Evolutionary conservation across 192 early-diverging fungal genomes (phyloP).

Genomic region (Mortierella alpina): DNA sequence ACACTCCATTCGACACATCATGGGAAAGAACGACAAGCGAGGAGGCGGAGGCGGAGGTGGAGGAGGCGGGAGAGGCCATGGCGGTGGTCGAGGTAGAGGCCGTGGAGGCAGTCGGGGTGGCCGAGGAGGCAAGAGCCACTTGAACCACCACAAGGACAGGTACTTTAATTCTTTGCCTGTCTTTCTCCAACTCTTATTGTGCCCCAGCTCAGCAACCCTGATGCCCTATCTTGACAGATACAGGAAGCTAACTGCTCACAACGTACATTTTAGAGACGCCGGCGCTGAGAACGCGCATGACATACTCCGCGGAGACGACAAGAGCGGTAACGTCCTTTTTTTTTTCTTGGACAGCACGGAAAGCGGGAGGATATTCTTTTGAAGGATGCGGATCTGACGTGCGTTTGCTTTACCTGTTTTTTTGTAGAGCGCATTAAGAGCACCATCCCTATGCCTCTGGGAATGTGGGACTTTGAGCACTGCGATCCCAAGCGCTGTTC

Average conservation of each 20-base stretch:
- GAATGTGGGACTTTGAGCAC: slow-evolving; percentile 97
- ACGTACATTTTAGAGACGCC: slow-evolving; percentile 20
- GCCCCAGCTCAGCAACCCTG: no score
- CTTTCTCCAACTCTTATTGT: no score
- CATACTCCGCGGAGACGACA: slow-evolving; percentile 28
- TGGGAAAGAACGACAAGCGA: slow-evolving; percentile 52
- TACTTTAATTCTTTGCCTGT: no score
- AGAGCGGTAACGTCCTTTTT: slow-evolving; percentile 4
- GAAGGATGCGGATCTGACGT: no score
- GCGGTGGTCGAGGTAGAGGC: slow-evolving; percentile 42
- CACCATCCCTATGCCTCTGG: slow-evolving; percentile 74
- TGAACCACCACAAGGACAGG: slow-evolving; percentile 48
- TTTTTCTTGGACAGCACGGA: background rate
- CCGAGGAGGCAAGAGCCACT: slow-evolving; percentile 27
- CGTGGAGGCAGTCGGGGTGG: slow-evolving; percentile 51
- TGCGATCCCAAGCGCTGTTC: slow-evolving; percentile 99
- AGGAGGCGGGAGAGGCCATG: slow-evolving; percentile 40
- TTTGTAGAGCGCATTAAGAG: slow-evolving; percentile 32
- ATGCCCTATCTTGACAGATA: background rate
- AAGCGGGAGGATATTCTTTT: background rate
- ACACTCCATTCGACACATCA: slow-evolving; percentile 1
- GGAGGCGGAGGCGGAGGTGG: slow-evolving; percentile 20
- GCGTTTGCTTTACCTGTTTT: background rate
- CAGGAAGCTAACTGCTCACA: background rate
- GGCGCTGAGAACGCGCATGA: slow-evolving; percentile 46